phyloP scores from a whole-genome alignment of 306 rosid species.

The Chamaecrista fasciculata region DNA sequence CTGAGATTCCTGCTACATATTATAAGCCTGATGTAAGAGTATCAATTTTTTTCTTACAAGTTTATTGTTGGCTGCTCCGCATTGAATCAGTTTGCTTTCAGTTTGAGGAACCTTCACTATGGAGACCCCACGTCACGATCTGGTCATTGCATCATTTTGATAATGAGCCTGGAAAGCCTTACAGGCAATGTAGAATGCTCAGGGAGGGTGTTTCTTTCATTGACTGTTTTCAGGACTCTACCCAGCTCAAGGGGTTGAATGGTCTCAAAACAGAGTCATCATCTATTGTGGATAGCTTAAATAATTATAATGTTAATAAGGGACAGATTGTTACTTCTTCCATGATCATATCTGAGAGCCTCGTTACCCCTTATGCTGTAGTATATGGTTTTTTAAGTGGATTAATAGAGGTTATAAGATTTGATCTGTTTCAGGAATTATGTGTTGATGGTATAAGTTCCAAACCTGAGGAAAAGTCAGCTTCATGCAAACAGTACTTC shows the following conservation, averaged over 20 bases:
- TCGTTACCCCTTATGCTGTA: conserved; percentile 60
- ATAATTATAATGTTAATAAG: conserved; percentile 38
- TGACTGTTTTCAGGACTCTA: conserved; percentile 49
- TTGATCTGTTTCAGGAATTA: conserved; percentile 63
- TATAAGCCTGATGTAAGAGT: conserved; percentile 43
- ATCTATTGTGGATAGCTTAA: conserved; percentile 25
- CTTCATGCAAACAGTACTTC: conserved; percentile 52
- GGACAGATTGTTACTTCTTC: conserved; percentile 60
- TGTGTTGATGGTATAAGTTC: conserved; percentile 49
- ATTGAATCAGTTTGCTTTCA: conserved; percentile 61
- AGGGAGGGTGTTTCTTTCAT: conserved; percentile 46
- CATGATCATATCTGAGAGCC: conserved; percentile 69
- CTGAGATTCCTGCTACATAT: conserved; percentile 64
- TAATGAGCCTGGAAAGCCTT: conserved; percentile 39
- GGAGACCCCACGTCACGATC: conserved; percentile 67
- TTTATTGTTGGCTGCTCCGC: conserved; percentile 52
- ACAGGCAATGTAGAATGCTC: conserved; percentile 47
- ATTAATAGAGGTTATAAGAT: conserved; percentile 65
- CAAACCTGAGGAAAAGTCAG: conserved; percentile 40
- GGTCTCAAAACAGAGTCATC: conserved; percentile 33
- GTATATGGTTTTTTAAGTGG: conserved; percentile 82
- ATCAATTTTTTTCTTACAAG: conserved; percentile 50
- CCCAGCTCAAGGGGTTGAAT: conserved; percentile 28
- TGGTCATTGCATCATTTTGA: conserved; percentile 51
- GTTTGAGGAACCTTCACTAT: conserved; percentile 62